A percentile compares a stretch with the other conserved stretches of the same genome.
Evolutionary conservation across 164 flowering plant species (phyloP).

Genomic region (Cinnamomum chago): DNA sequence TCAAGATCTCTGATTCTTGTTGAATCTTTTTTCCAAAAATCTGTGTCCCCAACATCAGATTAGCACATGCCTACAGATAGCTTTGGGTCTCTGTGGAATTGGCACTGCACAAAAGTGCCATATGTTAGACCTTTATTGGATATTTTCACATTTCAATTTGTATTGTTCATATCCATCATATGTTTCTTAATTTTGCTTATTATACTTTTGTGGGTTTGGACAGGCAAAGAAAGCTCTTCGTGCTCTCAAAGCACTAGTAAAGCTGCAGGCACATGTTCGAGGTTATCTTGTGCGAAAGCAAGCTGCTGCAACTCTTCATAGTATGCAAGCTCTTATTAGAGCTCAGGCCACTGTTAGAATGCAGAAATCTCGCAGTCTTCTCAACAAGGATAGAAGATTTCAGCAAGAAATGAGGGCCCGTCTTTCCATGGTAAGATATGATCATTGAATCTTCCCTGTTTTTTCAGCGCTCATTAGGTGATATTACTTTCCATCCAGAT

Average conservation of each 20-base stretch:
- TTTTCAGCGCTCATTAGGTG: not conserved
- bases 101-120: no score
- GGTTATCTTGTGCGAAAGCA: conserved; percentile 73
- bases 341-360: conserved; percentile 63
- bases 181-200: no score
- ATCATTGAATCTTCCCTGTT: not conserved
- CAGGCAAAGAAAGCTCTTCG: conserved; percentile 87
- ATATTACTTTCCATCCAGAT: not conserved
- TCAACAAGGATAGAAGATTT: conserved; percentile 18
- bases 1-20: no score
- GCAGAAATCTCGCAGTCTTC: conserved; percentile 27
- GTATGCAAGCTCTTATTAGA: conserved; percentile 78
- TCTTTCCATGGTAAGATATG: conserved; percentile 39
- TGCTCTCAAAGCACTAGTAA: conserved; percentile 73
- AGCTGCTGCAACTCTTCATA: conserved; percentile 61
- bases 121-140: not conserved
- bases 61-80: no score
- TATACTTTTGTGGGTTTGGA: not conserved
- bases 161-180: not conserved
- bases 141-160: not conserved
- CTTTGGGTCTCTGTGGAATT: no score
- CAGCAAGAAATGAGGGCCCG: conserved; percentile 32
- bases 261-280: conserved; percentile 72
- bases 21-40: no score
- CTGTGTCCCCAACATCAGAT: no score